phyloP scores from a whole-genome alignment of 805 yeast genomes.

The Helenozyma baotianmanensis region DNA sequence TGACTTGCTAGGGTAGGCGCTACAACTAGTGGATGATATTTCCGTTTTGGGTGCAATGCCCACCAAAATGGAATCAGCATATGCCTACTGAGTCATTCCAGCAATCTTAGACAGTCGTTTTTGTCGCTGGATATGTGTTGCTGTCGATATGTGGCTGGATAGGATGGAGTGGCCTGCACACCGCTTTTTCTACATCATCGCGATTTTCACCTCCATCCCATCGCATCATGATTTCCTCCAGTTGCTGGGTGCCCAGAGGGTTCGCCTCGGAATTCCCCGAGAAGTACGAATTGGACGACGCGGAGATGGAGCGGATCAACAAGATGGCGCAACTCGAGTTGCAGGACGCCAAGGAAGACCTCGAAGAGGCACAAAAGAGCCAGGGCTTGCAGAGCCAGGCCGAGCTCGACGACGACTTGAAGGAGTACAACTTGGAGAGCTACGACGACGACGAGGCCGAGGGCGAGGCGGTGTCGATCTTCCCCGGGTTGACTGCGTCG shows the following conservation, averaged over 20 bases:
- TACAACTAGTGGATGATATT: too few species aligned
- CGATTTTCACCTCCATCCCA: slow-evolving; percentile 2
- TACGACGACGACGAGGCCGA: slow-evolving; percentile 60
- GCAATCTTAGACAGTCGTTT: too few species aligned
- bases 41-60: too few species aligned
- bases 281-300: slow-evolving; percentile 82
- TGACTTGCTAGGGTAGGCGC: slow-evolving; percentile 12
- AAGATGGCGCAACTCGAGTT: slow-evolving; percentile 80
- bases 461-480: slow-evolving; percentile 60
- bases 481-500: slow-evolving; percentile 62
- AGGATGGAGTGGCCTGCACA: too few species aligned
- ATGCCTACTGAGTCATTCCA: too few species aligned
- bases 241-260: slow-evolving; percentile 96
- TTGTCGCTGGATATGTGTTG: too few species aligned
- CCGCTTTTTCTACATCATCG: too few species aligned
- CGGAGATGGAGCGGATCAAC: slow-evolving; percentile 85
- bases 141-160: too few species aligned
- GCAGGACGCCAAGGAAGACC: slow-evolving; percentile 66
- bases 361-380: slow-evolving; percentile 42
- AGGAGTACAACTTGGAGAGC: slow-evolving; percentile 81
- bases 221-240: slow-evolving; percentile 73
- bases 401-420: slow-evolving; percentile 77
- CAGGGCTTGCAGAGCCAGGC: slow-evolving; percentile 46
- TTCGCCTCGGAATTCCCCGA: slow-evolving; percentile 90
- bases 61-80: too few species aligned